phyloP scores from a whole-genome alignment of 2,329 filamentous ascomycete species.

The Fusarium sp. region DNA sequence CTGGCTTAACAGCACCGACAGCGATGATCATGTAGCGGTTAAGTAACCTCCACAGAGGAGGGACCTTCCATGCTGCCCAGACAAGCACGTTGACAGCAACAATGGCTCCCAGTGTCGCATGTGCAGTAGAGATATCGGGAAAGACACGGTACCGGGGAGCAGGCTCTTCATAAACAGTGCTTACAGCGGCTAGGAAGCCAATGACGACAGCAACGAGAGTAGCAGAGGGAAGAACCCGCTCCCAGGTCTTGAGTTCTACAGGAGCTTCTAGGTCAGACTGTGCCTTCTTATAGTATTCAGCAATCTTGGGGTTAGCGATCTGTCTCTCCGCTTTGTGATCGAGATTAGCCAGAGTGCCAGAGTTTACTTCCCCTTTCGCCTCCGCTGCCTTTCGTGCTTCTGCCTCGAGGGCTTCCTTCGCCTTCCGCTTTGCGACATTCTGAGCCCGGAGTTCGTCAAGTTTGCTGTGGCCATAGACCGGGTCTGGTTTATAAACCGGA shows the following conservation, averaged over 20 bases:
- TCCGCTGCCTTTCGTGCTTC: constrained; percentile 53
- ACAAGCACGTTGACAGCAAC: constrained; percentile 66
- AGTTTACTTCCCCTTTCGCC: constrained; percentile 48
- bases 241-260: constrained; percentile 58
- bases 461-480: constrained; percentile 65
- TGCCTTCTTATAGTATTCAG: constrained; percentile 54
- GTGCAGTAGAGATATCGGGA: constrained; percentile 67
- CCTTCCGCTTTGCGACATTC: constrained; percentile 59
- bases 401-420: constrained; percentile 54
- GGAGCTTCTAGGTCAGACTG: constrained; percentile 60
- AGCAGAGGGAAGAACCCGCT: constrained; percentile 64
- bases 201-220: constrained; percentile 57
- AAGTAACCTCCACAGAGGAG: constrained; percentile 69
- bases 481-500: constrained; percentile 48
- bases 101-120: constrained; percentile 70
- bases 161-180: constrained; percentile 63
- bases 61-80: constrained; percentile 67
- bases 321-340: constrained; percentile 48
- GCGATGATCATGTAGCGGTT: constrained; percentile 74
- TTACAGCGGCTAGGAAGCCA: constrained; percentile 52
- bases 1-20: constrained; percentile 69
- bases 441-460: constrained; percentile 65
- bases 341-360: constrained; percentile 54
- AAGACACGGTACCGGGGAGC: constrained; percentile 61
- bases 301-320: constrained; percentile 50